phyloP scores from a whole-genome alignment of 805 yeast genomes.

The Yarrowia phangngaensis region DNA sequence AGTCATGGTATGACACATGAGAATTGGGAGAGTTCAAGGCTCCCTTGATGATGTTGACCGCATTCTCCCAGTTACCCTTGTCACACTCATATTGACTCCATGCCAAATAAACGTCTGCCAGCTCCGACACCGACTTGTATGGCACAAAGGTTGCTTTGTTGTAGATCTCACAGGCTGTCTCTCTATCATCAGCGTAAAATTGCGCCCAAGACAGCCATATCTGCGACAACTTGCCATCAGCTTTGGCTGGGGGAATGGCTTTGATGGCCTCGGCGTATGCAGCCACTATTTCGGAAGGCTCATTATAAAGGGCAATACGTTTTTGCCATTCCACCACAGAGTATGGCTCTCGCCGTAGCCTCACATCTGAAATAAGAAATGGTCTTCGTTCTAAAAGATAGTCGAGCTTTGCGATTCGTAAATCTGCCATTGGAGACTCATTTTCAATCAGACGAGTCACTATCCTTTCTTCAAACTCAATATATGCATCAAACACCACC shows the following conservation, averaged over 20 bases:
- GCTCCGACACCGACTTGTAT: conserved; percentile 56
- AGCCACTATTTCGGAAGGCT: conserved; percentile 45
- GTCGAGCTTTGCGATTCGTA: conserved; percentile 51
- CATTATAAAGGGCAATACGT: conserved; percentile 49
- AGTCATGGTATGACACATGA: conserved; percentile 39
- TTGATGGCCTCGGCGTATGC: conserved; percentile 64
- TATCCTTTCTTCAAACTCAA: conserved; percentile 56
- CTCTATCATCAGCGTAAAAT: conserved; percentile 57
- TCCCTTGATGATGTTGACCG: conserved; percentile 44
- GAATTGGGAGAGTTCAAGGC: conserved; percentile 40
- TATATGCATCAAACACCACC: conserved; percentile 56
- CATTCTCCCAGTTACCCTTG: conserved; percentile 47
- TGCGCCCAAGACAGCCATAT: conserved; percentile 71
- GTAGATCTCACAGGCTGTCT: conserved; percentile 58
- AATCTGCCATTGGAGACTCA: conserved; percentile 35
- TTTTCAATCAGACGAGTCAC: conserved; percentile 40
- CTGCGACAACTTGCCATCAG: conserved; percentile 45
- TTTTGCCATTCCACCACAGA: conserved; percentile 66
- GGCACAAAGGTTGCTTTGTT: conserved; percentile 69
- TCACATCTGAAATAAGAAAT: conserved; percentile 61
- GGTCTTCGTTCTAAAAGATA: conserved; percentile 54
- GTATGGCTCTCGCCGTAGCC: conserved; percentile 57
- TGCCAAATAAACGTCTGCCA: conserved; percentile 63
- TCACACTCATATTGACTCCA: conserved; percentile 71
- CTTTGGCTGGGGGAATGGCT: conserved; percentile 56